phyloP scores from a whole-genome alignment of 2,329 filamentous ascomycete species.

The Emergomyces orientalis region DNA sequence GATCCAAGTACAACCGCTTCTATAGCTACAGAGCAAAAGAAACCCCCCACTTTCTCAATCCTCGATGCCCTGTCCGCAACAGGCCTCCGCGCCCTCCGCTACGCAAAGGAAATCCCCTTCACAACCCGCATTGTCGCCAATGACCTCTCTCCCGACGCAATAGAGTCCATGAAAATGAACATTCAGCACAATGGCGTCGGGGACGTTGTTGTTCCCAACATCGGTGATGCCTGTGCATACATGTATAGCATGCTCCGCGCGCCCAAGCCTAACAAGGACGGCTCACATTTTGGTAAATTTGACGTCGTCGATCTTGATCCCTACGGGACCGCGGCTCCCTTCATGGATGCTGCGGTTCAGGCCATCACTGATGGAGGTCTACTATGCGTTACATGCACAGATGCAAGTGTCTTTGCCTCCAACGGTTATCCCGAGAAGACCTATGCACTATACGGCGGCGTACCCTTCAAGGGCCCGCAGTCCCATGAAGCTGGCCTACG shows the following conservation, averaged over 20 bases:
- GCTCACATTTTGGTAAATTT: constrained; percentile 49
- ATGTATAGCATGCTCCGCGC: constrained; percentile 69
- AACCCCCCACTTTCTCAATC: constrained; percentile 58
- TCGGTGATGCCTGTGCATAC: constrained; percentile 76
- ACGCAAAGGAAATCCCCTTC: constrained; percentile 83
- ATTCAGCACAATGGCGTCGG: constrained; percentile 70
- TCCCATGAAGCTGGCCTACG: constrained; percentile 86
- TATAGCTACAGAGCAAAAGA: constrained; percentile 20
- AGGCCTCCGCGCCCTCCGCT: constrained; percentile 80
- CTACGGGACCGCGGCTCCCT: constrained; percentile 86
- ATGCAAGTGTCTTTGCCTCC: constrained; percentile 90
- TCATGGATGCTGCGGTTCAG: constrained; percentile 84
- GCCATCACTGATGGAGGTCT: constrained; percentile 79
- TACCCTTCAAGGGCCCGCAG: constrained; percentile 72
- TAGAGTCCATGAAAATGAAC: constrained; percentile 73
- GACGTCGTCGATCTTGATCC: constrained; percentile 96
- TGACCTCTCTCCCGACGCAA: constrained; percentile 70
- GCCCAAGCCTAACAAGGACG: constrained; percentile 29
- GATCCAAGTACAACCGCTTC: neutral
- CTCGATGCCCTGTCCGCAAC: constrained; percentile 92
- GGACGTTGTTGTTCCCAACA: constrained; percentile 60
- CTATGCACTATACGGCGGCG: constrained; percentile 84
- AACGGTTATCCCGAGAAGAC: constrained; percentile 91
- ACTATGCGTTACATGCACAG: constrained; percentile 91
- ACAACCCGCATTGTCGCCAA: constrained; percentile 77